Evolutionary conservation across 495 filamentous ascomycete species (phyloP), one percentile per base, ranked within the genome.

Genomic region (Lophiostoma macrostomum): DNA sequence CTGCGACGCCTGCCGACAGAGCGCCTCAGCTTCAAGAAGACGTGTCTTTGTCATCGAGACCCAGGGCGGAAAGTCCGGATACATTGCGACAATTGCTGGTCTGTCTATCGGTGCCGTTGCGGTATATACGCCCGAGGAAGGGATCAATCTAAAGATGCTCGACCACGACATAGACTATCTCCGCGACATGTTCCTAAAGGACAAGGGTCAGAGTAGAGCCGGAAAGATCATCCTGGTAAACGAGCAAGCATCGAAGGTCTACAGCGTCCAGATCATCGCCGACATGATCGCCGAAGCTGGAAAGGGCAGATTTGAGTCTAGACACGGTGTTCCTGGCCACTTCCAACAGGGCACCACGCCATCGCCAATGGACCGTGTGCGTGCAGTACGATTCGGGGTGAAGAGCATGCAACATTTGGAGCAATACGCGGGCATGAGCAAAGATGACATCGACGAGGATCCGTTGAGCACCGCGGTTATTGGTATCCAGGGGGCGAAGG

Each of bases 31-130:
- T 11, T 90, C 87, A 24, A 84, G 94, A 28, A 80, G 94, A 4
- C 82, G 94, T 48, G 90, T 96, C 40, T 99, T 99, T 70, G 90
- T 99, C 45, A 88, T 99, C 60, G 94, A 97, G 24, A 96, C 91
- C 6, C 94, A 99, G 71, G 94, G 94, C 50, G 94, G 94, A 4
- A 81, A 85, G 47, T 96, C 88, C 7, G 94, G 94, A 39, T 99
- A 97, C 71, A 81, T 96, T 32, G 91, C 94, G 22, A 94, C 90
- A 1, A 81, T 95, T 35, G 88, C 87, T 34, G 93, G 55, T 35
- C 79, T 97, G 16, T 80, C 84, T 1, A 88, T 97, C 11, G 93
- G 93, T 25, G 93, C 93, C 1, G 76, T 87, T n/a, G 91, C 94
- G 0, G 91, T 97, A 8, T 99, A 99, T 71, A 96, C 91, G 12